A percentile compares a stretch with the other conserved stretches of the same genome.
phyloP scores from a whole-genome alignment of 2,329 filamentous ascomycete genomes.

The Hymenoscyphus salicellus region DNA sequence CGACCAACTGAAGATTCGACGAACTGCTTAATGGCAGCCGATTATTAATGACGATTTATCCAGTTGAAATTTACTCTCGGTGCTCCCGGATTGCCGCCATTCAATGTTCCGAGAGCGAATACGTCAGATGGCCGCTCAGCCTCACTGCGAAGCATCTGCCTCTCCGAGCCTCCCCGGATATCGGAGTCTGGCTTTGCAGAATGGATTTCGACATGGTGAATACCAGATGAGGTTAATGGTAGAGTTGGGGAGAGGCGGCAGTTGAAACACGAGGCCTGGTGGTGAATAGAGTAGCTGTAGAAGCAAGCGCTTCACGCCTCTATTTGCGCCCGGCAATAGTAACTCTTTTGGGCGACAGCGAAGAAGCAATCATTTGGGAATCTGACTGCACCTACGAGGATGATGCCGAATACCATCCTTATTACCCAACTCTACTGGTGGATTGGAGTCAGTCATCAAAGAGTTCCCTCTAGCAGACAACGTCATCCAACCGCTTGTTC shows the following conservation, averaged over 20 bases:
- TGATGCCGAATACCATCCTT: background rate
- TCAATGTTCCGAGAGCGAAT: background rate
- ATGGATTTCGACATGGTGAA: background rate
- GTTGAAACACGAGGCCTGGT: background rate
- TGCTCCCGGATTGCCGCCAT: constrained; percentile 2
- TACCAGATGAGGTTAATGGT: background rate
- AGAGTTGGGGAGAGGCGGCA: background rate
- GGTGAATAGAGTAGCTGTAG: background rate
- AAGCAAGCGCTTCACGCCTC: background rate
- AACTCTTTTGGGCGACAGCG: background rate
- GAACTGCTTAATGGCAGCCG: background rate
- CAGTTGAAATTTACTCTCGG: background rate
- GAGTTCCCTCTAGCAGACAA: background rate
- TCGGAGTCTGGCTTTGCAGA: background rate
- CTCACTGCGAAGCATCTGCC: background rate
- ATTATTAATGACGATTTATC: too few species aligned
- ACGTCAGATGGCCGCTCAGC: constrained; percentile 4
- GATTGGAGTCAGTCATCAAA: background rate
- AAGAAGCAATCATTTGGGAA: background rate
- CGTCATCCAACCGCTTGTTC: background rate
- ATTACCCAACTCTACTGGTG: background rate
- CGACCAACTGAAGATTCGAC: background rate
- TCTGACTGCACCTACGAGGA: constrained; percentile 1
- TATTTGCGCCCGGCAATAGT: constrained; percentile 1
- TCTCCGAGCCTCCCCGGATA: background rate